Percentiles rank a stretch among this genome's conserved stretches.
Evolutionary conservation across 441 rosid genomes (phyloP).

Genomic region (Euphorbia celastroides): DNA sequence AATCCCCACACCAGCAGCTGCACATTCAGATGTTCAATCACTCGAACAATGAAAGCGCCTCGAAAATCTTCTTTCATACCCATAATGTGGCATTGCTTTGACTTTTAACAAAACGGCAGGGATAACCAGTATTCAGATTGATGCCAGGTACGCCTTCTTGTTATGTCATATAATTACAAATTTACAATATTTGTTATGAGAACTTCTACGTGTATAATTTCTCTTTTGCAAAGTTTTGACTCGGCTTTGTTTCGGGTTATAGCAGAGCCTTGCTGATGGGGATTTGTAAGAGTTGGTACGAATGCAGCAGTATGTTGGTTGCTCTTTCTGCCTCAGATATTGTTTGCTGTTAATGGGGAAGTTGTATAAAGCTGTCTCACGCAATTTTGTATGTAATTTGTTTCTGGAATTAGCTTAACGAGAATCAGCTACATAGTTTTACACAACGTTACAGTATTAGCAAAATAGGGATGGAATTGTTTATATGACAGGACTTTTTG

Average conservation of each 20-base stretch:
- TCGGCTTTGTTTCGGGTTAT: background rate
- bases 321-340: slow-evolving; percentile 11
- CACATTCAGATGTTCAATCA: slow-evolving; percentile 43
- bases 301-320: slow-evolving; percentile 2
- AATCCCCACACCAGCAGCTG: slow-evolving; percentile 49
- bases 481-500: background rate
- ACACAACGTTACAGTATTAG: background rate
- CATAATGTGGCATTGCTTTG: slow-evolving; percentile 58
- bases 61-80: slow-evolving; percentile 37
- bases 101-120: slow-evolving; percentile 43
- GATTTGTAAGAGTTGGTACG: slow-evolving; percentile 22
- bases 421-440: slow-evolving; percentile 31
- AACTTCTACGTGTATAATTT: background rate
- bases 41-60: slow-evolving; percentile 19
- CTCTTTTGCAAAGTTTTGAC: slow-evolving; percentile 2
- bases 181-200: too few species aligned
- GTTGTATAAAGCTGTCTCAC: slow-evolving; percentile 31
- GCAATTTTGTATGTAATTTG: slow-evolving; percentile 43
- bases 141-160: slow-evolving; percentile 29
- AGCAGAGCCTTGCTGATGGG: slow-evolving; percentile 37
- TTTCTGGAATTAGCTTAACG: slow-evolving; percentile 36
- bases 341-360: slow-evolving; percentile 20
- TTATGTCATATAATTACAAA: slow-evolving; percentile 1
- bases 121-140: slow-evolving; percentile 30
- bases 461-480: background rate